Percentiles rank a stretch among this genome's conserved stretches.
Evolutionary conservation across 129 eudicot species (phyloP).

Genomic region (Heracleum sosnowskyi): DNA sequence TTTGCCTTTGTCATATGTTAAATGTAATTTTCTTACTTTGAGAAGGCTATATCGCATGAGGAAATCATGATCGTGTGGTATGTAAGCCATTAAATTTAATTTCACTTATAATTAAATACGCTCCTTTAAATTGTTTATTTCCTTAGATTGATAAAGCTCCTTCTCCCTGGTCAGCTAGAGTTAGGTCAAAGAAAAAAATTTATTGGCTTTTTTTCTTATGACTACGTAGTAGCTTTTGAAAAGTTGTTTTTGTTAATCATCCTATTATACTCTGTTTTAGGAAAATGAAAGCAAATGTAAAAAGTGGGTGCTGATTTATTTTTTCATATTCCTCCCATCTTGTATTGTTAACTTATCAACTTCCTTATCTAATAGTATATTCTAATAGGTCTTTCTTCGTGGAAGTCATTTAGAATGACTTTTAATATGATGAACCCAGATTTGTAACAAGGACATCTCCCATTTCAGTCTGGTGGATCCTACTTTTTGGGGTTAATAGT

Average conservation of each 20-base stretch:
- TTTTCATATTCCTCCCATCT: neutral
- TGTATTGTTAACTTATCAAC: neutral
- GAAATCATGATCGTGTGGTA: neutral
- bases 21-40: neutral
- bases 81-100: neutral
- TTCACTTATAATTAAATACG: neutral
- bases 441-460: neutral
- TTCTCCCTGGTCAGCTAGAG: neutral
- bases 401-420: neutral
- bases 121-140: neutral
- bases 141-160: neutral
- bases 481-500: neutral
- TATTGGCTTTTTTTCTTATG: neutral
- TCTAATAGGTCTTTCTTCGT: neutral
- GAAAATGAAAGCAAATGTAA: too few relatives aligned
- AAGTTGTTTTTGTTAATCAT: too few relatives aligned
- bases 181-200: too few relatives aligned
- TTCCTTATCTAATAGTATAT: neutral
- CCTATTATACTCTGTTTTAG: neutral
- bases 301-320: neutral
- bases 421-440: neutral
- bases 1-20: neutral
- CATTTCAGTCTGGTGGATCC: neutral
- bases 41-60: neutral
- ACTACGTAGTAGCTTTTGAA: neutral